Base-by-base conservation (phyloP, 176 grass and related monocot species). In the Phragmites australis region DNA sequence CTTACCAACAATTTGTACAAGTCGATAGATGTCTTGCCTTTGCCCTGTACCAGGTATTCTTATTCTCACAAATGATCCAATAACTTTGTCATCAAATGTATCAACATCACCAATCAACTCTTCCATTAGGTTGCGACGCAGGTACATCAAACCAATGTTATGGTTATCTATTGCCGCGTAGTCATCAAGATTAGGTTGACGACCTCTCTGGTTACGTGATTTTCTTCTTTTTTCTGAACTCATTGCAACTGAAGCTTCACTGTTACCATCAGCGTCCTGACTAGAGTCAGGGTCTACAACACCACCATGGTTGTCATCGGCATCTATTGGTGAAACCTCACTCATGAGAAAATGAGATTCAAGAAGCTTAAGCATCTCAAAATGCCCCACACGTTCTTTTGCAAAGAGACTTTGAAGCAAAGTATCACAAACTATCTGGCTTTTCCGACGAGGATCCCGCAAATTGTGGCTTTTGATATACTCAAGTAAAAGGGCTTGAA, bases 361-460 rank as follows among this genome's bases (percentile, higher is more conserved):
- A 48, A 99, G 85, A 90, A 99, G 97, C 87, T 96, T 99, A 62
- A 99, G 79, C 97, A 99, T 91, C 85, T 99, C 97, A 84, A 99
- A 96, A 85, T 99, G 97, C 6, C 90, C 97, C 22, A 99, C 97
- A 59, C 90, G 84, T 49, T 46, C 30, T 87, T 99, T 96, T 31
- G 76, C 88, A 65, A 90, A 99, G 3, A 99, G 86, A 82, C 84
- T 96, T 75, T 84, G 75, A 52, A 99, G 93, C 84, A 91, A 86
- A 80, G 89, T 53, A 91, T 99, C 97, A 79, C 97, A 99, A 29
- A 99, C 65, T 66, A 99, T 99, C 50, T 96, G 90, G 68, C 93
- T 96, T 90, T 93, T 91, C 82, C 79, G 32, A 13, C 82, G 88
- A 67, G 87, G 97, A 84, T 96, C 93, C 34, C 97, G 90, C 59